phyloP scores from a whole-genome alignment of 2,329 filamentous ascomycete genomes.

The Penicillium sp. region DNA sequence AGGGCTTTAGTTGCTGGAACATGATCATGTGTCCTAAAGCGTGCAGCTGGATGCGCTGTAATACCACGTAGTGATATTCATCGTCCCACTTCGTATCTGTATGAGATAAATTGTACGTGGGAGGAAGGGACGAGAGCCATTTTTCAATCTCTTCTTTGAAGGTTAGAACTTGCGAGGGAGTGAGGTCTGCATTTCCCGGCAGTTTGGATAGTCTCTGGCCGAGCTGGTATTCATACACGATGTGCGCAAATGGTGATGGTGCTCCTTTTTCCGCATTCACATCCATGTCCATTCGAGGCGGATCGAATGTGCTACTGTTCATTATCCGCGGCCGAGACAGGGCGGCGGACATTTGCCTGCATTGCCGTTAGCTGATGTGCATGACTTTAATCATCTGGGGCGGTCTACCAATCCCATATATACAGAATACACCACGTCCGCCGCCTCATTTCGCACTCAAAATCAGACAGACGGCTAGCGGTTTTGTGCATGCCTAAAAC shows the following conservation, averaged over 20 bases:
- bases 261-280: constrained; percentile 24
- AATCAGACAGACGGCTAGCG: constrained; percentile 37
- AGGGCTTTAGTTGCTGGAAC: constrained; percentile 45
- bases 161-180: constrained; percentile 25
- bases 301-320: constrained; percentile 38
- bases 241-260: constrained; percentile 44
- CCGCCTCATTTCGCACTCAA: constrained; percentile 46
- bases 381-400: constrained; percentile 1
- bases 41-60: constrained; percentile 47
- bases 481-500: constrained; percentile 37
- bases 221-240: constrained; percentile 39
- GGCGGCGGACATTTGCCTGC: constrained; percentile 42
- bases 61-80: constrained; percentile 40
- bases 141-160: constrained; percentile 32
- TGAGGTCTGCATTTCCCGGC: no score
- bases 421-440: constrained; percentile 47
- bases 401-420: constrained; percentile 46
- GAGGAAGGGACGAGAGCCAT: constrained; percentile 45
- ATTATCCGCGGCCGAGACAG: constrained; percentile 44
- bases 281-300: constrained; percentile 40
- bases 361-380: not conserved
- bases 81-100: constrained; percentile 43
- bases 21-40: constrained; percentile 45
- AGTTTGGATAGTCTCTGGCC: constrained; percentile 28
- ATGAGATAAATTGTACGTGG: constrained; percentile 35